A percentile compares a stretch with the other conserved stretches of the same genome.
phyloP scores from a whole-genome alignment of 768 basidiomycete species.

The Termitomyces sp. region DNA sequence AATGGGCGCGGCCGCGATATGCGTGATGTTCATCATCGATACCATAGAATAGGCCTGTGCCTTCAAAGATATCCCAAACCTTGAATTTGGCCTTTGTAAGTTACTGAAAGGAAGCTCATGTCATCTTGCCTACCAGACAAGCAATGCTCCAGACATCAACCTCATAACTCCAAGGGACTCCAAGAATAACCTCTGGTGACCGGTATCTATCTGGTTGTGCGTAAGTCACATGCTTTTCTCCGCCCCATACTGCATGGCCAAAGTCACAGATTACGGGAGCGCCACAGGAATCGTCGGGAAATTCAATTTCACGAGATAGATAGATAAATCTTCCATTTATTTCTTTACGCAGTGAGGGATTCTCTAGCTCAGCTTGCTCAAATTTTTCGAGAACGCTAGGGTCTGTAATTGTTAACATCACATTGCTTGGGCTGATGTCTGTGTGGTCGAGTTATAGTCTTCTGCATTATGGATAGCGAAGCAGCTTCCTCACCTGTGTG shows the following conservation, averaged over 20 bases:
- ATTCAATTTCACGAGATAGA: slow-evolving; percentile 2
- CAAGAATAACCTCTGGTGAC: slow-evolving; percentile 23
- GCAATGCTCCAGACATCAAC: slow-evolving; percentile 28
- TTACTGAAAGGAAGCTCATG: neutral
- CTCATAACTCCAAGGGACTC: slow-evolving; percentile 17
- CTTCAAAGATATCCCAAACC: slow-evolving; percentile 4
- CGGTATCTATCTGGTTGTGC: slow-evolving; percentile 22
- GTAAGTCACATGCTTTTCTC: neutral
- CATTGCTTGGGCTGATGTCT: neutral
- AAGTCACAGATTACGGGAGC: slow-evolving; percentile 16
- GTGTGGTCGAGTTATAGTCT: neutral
- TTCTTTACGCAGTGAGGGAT: slow-evolving; percentile 12
- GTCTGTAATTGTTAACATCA: neutral
- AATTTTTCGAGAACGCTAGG: neutral
- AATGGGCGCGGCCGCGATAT: neutral
- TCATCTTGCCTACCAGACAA: slow-evolving; percentile 15
- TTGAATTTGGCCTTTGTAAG: neutral
- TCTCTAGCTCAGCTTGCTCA: slow-evolving; percentile 9
- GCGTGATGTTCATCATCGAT: neutral
- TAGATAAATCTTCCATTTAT: slow-evolving; percentile 10
- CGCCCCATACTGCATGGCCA: slow-evolving; percentile 14
- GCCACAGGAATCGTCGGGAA: neutral
- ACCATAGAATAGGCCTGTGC: neutral
- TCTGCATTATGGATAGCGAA: neutral
- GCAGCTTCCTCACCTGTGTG: neutral